Conservation (phyloP, 495 filamentous ascomycete genomes). For the Talaromyces borbonicus region DNA sequence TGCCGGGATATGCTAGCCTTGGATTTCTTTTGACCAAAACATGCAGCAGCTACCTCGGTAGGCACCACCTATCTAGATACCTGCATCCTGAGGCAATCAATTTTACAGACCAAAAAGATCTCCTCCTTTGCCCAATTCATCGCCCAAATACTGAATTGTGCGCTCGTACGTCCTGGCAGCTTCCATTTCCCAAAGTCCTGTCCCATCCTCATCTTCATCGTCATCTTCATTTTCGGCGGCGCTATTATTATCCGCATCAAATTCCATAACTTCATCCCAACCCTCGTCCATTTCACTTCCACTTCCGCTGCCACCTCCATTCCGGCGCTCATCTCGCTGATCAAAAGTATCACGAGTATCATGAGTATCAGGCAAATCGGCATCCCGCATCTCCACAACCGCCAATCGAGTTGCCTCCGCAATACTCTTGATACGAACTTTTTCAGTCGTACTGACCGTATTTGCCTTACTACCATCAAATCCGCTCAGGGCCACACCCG, state of each 20-base stretch:
- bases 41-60: too few relatives aligned
- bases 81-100: neutral
- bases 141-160: conserved; percentile 62
- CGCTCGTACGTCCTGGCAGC: conserved; percentile 57
- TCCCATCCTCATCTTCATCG: conserved; percentile 28
- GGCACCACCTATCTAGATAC: too few relatives aligned
- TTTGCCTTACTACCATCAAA: conserved; percentile 41
- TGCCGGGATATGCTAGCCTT: too few relatives aligned
- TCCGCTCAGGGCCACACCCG: conserved; percentile 54
- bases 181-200: conserved; percentile 5
- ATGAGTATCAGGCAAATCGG: too few relatives aligned
- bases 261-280: conserved; percentile 21
- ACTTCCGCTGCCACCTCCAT: too few relatives aligned
- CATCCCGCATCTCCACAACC: conserved; percentile 45
- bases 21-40: neutral
- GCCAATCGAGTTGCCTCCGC: conserved; percentile 59
- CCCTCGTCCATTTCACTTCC: too few relatives aligned
- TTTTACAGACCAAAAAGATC: conserved; percentile 14
- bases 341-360: too few relatives aligned
- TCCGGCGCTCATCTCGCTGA: too few relatives aligned
- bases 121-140: conserved; percentile 36
- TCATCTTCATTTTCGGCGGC: conserved; percentile 29
- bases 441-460: conserved; percentile 55
- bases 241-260: conserved; percentile 26
- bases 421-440: conserved; percentile 70